Conservation (phyloP, 805 yeast genomes). For the Candida takata region DNA sequence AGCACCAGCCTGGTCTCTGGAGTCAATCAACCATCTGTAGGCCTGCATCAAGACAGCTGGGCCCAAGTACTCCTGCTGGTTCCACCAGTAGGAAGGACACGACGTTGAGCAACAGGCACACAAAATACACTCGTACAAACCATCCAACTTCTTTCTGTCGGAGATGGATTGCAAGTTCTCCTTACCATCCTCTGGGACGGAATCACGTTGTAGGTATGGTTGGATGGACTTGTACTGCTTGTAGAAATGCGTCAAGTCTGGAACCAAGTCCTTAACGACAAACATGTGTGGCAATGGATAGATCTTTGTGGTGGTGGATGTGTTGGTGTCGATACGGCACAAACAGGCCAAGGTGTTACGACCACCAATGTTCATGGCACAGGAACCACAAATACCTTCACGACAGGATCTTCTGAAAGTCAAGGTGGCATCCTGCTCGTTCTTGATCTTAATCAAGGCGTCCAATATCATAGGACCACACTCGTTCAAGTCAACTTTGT, state of each 20-base stretch:
- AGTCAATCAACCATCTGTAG: constrained; percentile 96
- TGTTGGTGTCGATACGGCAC: constrained; percentile 84
- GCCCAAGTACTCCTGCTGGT: constrained; percentile 96
- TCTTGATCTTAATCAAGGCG: constrained; percentile 89
- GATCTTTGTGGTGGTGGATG: constrained; percentile 69
- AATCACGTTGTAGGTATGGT: constrained; percentile 83
- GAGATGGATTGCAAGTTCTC: constrained; percentile 87
- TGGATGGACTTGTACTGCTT: constrained; percentile 97
- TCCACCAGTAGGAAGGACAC: constrained; percentile 99
- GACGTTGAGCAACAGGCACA: constrained; percentile 99
- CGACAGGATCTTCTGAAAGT: constrained; percentile 98
- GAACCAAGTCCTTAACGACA: constrained; percentile 94
- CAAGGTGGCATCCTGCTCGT: constrained; percentile 92
- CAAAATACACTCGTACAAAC: constrained; percentile 92
- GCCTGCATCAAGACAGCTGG: constrained; percentile 99
- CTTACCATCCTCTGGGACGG: constrained; percentile 79
- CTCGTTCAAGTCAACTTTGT: constrained; percentile 76
- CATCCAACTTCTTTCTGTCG: constrained; percentile 95
- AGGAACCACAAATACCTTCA: constrained; percentile 99
- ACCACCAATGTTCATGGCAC: constrained; percentile 99
- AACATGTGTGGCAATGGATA: constrained; percentile 98
- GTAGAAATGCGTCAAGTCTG: constrained; percentile 95
- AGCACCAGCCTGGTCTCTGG: constrained; percentile 86
- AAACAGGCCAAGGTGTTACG: constrained; percentile 94
- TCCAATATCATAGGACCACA: constrained; percentile 99